Base-by-base conservation (phyloP, 2,329 filamentous ascomycete species). In the Didymella segeticola region DNA sequence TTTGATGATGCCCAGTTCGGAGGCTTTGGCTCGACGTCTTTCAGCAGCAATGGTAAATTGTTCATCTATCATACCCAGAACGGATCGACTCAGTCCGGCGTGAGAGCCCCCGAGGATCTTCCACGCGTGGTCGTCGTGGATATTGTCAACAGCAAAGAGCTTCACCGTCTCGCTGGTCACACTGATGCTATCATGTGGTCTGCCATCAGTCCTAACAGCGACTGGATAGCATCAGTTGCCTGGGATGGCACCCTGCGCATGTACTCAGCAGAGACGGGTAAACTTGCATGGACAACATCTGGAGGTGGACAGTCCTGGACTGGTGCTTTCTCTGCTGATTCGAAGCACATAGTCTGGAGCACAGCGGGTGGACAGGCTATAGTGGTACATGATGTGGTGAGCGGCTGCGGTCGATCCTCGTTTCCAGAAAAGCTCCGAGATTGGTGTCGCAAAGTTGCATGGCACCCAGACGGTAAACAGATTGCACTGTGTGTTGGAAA, bases 211-310 rank as follows among this genome's bases (percentile, higher is more conserved):
- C 63, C 68, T 1, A 33, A 71, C 26, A 39, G 52, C 14, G 29
- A 57, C 31, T 43, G 59, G 29, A 56, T 70, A 42, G 66, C 67
- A 4, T 66, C 62, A 2, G 57, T 69, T 12, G 62, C 69, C 19
- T 69, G 63, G 65, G 67, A 71, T 38, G 67, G 67, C 2, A 63
- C 62, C 8, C 26, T 72, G 38, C 64, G 65, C n/a, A 63, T 71
- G 62, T 66, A 66, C 43, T 58, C 52, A 15, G 54, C 23, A n/a
- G 19, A 19, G 3, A 62, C 61, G 7, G 66, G 67, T 3, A 47
- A 55, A 20, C 43, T 71, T 1, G 34, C 43, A 25, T 70, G 67
- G 68, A 43, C 43, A 9, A 61, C 58, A 4, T 30, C 64, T 14
- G 58, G 57, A 4, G 56, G 54, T 15, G 54, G 59, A 0, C 66